These are phyloP conservation scores for Canna indica DNA, from an alignment of 176 grass and related monocot species.

Conservation along the genomic window DNA sequence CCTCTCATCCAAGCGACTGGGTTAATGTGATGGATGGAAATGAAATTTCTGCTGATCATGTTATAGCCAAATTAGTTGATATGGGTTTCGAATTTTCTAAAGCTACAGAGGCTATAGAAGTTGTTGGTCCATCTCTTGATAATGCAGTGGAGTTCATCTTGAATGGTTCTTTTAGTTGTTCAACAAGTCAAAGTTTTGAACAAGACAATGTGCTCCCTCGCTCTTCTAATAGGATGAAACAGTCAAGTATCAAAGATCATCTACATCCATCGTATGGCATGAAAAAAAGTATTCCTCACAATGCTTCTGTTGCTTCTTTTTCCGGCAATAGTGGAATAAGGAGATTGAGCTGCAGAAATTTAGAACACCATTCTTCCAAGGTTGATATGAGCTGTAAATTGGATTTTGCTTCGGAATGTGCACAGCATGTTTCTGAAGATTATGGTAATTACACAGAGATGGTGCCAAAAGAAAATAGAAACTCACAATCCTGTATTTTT, in stretches of 20 bases:
- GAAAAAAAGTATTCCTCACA: slow-evolving; percentile 12
- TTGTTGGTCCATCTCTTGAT: slow-evolving; percentile 33
- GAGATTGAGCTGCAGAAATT: slow-evolving; percentile 3
- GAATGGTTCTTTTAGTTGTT: slow-evolving; percentile 12
- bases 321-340: slow-evolving; percentile 16
- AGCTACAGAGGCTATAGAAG: slow-evolving; percentile 46
- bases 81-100: slow-evolving; percentile 79
- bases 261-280: slow-evolving; percentile 19
- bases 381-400: background rate
- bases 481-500: background rate
- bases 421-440: slow-evolving; percentile 7
- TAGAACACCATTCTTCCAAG: background rate
- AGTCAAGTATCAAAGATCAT: slow-evolving; percentile 56
- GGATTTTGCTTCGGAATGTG: background rate
- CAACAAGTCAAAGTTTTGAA: background rate
- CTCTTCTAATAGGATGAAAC: slow-evolving; percentile 28
- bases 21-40: background rate
- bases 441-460: background rate
- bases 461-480: slow-evolving; percentile 1
- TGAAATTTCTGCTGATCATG: slow-evolving; percentile 34
- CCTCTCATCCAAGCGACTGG: background rate
- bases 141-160: slow-evolving; percentile 57
- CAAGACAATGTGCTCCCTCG: background rate
- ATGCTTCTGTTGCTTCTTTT: slow-evolving; percentile 19
- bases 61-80: slow-evolving; percentile 63